These are phyloP conservation scores for Candida vartiovaarae DNA, from an alignment of 805 yeast species.

Conservation along the genomic window DNA sequence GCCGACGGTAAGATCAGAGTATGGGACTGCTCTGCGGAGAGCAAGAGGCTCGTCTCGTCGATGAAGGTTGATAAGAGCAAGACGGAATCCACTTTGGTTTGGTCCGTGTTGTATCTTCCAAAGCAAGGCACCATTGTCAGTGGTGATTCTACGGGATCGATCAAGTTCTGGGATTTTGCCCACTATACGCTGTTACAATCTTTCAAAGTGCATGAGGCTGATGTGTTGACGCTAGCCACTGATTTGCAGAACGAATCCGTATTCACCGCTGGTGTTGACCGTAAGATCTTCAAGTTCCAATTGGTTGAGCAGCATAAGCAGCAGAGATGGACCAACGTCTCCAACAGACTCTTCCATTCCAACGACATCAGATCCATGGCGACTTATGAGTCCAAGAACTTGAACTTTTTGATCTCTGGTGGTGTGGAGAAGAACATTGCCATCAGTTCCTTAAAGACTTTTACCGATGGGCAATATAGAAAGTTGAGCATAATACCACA, in stretches of 20 bases:
- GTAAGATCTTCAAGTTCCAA: slow-evolving; percentile 72
- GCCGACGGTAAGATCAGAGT: slow-evolving; percentile 88
- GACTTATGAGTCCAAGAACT: slow-evolving; percentile 59
- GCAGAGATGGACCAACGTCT: slow-evolving; percentile 72
- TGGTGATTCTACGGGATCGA: slow-evolving; percentile 93
- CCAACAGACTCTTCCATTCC: slow-evolving; percentile 75
- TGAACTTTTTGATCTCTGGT: slow-evolving; percentile 68
- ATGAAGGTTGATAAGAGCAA: slow-evolving; percentile 90
- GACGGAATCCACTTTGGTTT: slow-evolving; percentile 81
- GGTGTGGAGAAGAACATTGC: slow-evolving; percentile 72
- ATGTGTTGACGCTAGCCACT: slow-evolving; percentile 65
- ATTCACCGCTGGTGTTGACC: slow-evolving; percentile 89
- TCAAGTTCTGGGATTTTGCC: slow-evolving; percentile 87
- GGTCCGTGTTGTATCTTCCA: slow-evolving; percentile 72
- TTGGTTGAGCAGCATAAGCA: slow-evolving; percentile 10
- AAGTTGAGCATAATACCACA: slow-evolving; percentile 63
- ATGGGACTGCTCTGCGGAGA: slow-evolving; percentile 45
- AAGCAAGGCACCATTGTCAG: slow-evolving; percentile 70
- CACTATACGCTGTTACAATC: slow-evolving; percentile 73
- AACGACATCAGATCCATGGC: slow-evolving; percentile 78
- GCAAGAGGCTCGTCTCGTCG: slow-evolving; percentile 57
- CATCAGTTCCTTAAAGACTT: slow-evolving; percentile 55
- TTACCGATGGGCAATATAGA: slow-evolving; percentile 61
- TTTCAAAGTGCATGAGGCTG: slow-evolving; percentile 84
- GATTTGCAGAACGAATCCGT: slow-evolving; percentile 56